Evolutionary conservation across 768 basidiomycete species (phyloP).

Genomic region (Cystofilobasidium capitatum): DNA sequence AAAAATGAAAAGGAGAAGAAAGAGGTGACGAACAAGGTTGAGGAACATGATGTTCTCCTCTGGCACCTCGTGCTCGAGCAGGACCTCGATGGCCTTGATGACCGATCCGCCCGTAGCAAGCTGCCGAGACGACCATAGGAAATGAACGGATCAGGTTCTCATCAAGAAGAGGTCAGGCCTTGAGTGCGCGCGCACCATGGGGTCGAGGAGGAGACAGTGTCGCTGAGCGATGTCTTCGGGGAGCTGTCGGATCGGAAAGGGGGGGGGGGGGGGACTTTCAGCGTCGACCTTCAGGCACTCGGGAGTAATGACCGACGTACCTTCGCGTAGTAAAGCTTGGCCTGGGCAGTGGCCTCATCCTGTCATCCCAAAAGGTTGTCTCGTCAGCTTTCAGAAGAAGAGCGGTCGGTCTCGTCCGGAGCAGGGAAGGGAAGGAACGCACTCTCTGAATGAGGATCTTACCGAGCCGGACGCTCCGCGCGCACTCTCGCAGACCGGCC

Average conservation of each 20-base stretch:
- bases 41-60: slow-evolving; percentile 93
- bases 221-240: slow-evolving; percentile 84
- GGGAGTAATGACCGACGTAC: slow-evolving; percentile 38
- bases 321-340: slow-evolving; percentile 88
- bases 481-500: slow-evolving; percentile 88
- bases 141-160: neutral
- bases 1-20: too few relatives aligned
- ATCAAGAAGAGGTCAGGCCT: slow-evolving; percentile 8
- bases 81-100: slow-evolving; percentile 91
- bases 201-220: slow-evolving; percentile 89
- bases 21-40: slow-evolving; percentile 56
- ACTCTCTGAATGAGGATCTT: slow-evolving; percentile 97
- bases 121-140: neutral
- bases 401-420: neutral
- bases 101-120: slow-evolving; percentile 91
- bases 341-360: slow-evolving; percentile 89
- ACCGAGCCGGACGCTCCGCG: slow-evolving; percentile 78
- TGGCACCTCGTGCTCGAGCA: slow-evolving; percentile 81
- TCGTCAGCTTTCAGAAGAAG: neutral
- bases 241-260: slow-evolving; percentile 50
- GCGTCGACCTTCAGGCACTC: neutral
- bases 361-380: slow-evolving; percentile 38
- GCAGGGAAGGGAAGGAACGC: slow-evolving; percentile 30
- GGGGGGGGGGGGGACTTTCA: neutral
- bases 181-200: slow-evolving; percentile 64